phyloP scores from a whole-genome alignment of 2,329 filamentous ascomycete species.

The Byssothecium circinans region DNA sequence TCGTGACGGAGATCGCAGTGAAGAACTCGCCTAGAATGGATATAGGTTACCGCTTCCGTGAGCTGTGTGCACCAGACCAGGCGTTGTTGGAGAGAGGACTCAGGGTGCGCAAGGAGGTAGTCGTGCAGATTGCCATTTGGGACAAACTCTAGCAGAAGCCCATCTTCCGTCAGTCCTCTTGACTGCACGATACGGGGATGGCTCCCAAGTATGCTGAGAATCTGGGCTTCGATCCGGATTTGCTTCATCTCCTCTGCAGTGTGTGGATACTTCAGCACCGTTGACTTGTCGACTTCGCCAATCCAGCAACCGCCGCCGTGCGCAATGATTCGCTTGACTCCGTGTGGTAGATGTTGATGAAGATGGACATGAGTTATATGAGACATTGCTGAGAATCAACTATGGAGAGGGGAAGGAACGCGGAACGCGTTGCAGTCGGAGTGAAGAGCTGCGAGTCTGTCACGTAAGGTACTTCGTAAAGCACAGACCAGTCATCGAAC shows the following conservation, averaged over 20 bases:
- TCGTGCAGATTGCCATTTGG: slow-evolving; percentile 14
- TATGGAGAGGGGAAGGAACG: neutral
- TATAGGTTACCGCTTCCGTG: slow-evolving; percentile 16
- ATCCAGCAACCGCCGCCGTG: slow-evolving; percentile 7
- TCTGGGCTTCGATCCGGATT: slow-evolving; percentile 8
- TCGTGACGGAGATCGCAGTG: slow-evolving; percentile 13
- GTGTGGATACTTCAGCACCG: slow-evolving; percentile 14
- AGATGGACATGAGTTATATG: slow-evolving; percentile 10
- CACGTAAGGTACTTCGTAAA: no score
- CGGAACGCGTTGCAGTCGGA: neutral
- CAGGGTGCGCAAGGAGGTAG: slow-evolving; percentile 12
- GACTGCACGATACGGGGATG: slow-evolving; percentile 15
- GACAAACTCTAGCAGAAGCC: slow-evolving; percentile 16
- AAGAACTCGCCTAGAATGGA: slow-evolving; percentile 14
- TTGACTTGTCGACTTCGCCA: slow-evolving; percentile 10
- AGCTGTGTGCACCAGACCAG: slow-evolving; percentile 13
- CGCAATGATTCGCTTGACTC: slow-evolving; percentile 13
- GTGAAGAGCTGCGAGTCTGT: neutral
- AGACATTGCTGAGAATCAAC: slow-evolving; percentile 2
- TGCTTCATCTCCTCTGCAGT: slow-evolving; percentile 8
- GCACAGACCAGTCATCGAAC: no score
- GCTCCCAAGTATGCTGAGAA: slow-evolving; percentile 11
- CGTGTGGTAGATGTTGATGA: slow-evolving; percentile 10
- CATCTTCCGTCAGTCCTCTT: slow-evolving; percentile 10
- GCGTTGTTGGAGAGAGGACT: slow-evolving; percentile 11